These are phyloP conservation scores for Panicum hallii DNA, from an alignment of 202 grass and related monocot species.

Conservation along the genomic window DNA sequence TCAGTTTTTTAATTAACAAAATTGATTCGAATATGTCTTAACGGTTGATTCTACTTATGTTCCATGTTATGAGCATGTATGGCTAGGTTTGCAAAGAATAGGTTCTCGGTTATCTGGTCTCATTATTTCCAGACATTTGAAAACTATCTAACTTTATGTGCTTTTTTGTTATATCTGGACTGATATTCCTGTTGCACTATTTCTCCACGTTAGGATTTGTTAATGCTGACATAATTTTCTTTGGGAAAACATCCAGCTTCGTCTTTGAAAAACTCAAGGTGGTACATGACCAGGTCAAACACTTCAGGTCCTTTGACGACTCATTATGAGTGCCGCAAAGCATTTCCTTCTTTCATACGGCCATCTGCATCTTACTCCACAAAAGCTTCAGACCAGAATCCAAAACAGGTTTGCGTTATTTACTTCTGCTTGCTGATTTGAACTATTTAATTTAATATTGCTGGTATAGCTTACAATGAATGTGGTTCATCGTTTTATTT, in stretches of 20 bases:
- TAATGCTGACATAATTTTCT: conserved; percentile 32
- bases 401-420: conserved; percentile 67
- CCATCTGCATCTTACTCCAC: conserved; percentile 82
- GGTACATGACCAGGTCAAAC: conserved; percentile 53
- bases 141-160: background rate
- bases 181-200: background rate
- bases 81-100: background rate
- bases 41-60: background rate
- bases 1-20: background rate
- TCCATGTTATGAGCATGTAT: background rate
- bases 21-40: background rate
- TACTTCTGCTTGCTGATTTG: conserved; percentile 32
- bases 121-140: background rate
- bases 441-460: conserved; percentile 5
- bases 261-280: conserved; percentile 50
- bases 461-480: conserved; percentile 11
- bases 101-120: background rate
- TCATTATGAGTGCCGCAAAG: conserved; percentile 35
- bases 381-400: conserved; percentile 59
- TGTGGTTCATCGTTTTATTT: background rate
- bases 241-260: conserved; percentile 43
- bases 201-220: conserved; percentile 8
- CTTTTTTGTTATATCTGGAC: conserved; percentile 16
- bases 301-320: conserved; percentile 47
- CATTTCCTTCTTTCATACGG: conserved; percentile 49